Evolutionary conservation across 805 yeast genomes (phyloP).

Genomic region (Tetrapisispora pingtungensis): DNA sequence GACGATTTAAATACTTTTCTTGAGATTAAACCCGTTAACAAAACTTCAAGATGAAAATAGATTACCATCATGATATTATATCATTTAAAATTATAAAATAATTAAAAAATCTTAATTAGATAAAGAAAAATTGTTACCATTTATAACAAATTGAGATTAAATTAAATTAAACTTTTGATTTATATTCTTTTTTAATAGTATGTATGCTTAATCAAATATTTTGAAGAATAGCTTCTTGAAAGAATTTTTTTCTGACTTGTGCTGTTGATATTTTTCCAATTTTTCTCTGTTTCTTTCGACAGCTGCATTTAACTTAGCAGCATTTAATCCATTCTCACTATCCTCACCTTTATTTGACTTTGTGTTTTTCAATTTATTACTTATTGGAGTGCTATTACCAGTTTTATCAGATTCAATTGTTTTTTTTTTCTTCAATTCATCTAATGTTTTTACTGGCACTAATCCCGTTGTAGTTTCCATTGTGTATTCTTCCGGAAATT

Average conservation of each 20-base stretch:
- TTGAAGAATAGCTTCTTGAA: constrained; percentile 19
- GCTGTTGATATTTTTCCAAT: constrained; percentile 20
- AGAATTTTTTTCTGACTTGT: constrained; percentile 13
- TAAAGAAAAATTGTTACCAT: background rate
- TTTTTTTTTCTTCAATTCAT: background rate
- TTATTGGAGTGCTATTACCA: background rate
- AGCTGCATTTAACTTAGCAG: constrained; percentile 21
- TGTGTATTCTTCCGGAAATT: constrained; percentile 88
- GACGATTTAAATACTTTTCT: no score
- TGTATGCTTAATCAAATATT: constrained; percentile 8
- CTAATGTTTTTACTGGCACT: constrained; percentile 65
- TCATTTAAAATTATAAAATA: no score
- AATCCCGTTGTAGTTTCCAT: constrained; percentile 82
- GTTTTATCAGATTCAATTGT: background rate
- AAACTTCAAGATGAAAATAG: no score
- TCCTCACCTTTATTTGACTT: background rate
- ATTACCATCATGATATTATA: no score
- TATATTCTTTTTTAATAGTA: no score
- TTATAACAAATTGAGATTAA: no score
- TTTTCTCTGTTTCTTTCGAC: constrained; percentile 27
- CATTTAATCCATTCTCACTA: constrained; percentile 6
- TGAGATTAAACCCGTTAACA: no score
- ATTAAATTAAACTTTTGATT: background rate
- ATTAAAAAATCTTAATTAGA: no score
- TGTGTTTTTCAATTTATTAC: background rate